Percentiles rank a stretch among this genome's conserved stretches.
Conservation (phyloP, 2,329 filamentous ascomycete species). For the Magnaporthales sp. region DNA sequence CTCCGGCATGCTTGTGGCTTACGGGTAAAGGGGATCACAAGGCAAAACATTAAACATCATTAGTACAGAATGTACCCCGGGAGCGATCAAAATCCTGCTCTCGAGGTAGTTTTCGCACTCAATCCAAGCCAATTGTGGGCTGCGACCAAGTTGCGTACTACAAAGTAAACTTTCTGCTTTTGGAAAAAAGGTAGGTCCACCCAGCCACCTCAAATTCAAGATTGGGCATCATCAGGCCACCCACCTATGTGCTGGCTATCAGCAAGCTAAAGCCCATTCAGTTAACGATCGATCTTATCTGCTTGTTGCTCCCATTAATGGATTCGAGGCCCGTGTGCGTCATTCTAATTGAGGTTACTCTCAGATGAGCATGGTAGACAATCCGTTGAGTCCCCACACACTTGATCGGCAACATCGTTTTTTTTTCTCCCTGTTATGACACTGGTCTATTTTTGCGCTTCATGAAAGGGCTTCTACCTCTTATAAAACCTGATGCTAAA, state of each 20-base stretch:
- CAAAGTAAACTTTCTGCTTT: not conserved
- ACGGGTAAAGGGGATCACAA: not conserved
- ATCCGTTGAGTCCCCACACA: too few species aligned
- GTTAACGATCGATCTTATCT: not conserved
- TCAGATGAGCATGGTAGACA: too few species aligned
- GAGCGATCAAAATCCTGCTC: not conserved
- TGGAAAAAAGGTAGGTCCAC: not conserved
- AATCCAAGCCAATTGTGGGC: not conserved
- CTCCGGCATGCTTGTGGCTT: not conserved
- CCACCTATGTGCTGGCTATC: not conserved
- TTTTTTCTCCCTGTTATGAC: not conserved
- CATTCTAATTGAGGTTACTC: not conserved
- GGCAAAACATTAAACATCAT: not conserved
- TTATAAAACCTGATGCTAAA: not conserved
- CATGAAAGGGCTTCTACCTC: too few species aligned
- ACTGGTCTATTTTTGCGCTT: too few species aligned
- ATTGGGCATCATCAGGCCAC: not conserved
- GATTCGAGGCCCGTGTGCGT: not conserved
- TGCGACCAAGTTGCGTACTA: not conserved
- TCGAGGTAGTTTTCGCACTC: not conserved
- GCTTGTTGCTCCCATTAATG: too few species aligned
- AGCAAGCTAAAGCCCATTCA: not conserved
- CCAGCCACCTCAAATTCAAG: not conserved
- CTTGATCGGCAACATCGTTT: not conserved
- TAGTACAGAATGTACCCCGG: not conserved